These are phyloP conservation scores for Cajanus cajan DNA, from an alignment of 306 rosid species.

Conservation along the genomic window DNA sequence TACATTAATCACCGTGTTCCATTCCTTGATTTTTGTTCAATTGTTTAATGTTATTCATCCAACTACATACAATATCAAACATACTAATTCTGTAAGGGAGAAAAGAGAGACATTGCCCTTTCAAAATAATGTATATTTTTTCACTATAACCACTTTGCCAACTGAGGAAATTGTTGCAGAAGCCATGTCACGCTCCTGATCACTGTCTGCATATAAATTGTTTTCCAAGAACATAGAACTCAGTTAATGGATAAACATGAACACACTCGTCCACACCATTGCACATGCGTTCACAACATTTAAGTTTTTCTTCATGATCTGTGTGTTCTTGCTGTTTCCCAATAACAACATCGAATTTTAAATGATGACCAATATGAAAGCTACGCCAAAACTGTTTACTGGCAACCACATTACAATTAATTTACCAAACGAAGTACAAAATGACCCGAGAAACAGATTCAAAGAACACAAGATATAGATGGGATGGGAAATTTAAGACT, in stretches of 20 bases:
- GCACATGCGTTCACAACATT: neutral
- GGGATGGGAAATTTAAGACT: neutral
- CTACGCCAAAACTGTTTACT: neutral
- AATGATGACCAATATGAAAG: neutral
- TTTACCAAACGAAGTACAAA: neutral
- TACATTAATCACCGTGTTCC: too few relatives aligned
- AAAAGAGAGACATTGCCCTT: neutral
- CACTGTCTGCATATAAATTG: conserved; percentile 44
- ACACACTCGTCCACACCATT: neutral
- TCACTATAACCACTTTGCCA: conserved; percentile 49
- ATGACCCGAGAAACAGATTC: neutral
- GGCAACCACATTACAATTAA: neutral
- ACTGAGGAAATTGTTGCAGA: conserved; percentile 73
- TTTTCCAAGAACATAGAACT: neutral
- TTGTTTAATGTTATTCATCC: neutral
- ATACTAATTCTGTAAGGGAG: neutral
- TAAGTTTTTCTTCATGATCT: neutral
- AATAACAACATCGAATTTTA: neutral
- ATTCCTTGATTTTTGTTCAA: neutral
- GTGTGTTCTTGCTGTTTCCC: neutral
- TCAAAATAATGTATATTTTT: conserved; percentile 1
- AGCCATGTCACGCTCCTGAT: conserved; percentile 83
- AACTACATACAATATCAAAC: conserved; percentile 10
- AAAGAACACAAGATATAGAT: neutral
- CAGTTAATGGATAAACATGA: neutral